Percentiles rank a stretch among this genome's conserved stretches.
phyloP scores from a whole-genome alignment of 495 filamentous ascomycete species.

The Aspergillus heteromorphus region DNA sequence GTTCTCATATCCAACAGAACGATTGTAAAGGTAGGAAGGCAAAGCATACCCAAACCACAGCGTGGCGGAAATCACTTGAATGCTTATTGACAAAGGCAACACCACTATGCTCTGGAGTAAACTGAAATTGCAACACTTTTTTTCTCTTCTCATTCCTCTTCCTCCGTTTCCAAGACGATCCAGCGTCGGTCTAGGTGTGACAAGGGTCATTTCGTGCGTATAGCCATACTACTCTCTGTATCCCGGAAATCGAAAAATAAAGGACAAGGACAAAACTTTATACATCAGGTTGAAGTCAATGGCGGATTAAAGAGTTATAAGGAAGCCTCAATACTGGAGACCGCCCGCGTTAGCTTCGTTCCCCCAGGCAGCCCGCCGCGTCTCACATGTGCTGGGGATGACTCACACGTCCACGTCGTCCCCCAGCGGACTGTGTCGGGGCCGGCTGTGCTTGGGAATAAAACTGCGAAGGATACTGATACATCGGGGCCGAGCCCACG shows the following conservation, averaged over 20 bases:
- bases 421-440: constrained; percentile 41
- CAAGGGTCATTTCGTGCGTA: constrained; percentile 29
- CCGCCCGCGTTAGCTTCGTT: constrained; percentile 9
- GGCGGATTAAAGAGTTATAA: constrained; percentile 27
- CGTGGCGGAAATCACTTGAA: constrained; percentile 1
- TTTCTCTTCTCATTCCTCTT: constrained; percentile 18
- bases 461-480: constrained; percentile 49
- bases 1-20: constrained; percentile 18
- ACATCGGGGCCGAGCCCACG: constrained; percentile 44
- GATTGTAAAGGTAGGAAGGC: constrained; percentile 4
- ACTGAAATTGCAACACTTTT: constrained; percentile 20
- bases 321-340: constrained; percentile 28
- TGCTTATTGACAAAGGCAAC: constrained; percentile 11
- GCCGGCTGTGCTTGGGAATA: constrained; percentile 42
- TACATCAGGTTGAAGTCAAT: constrained; percentile 38
- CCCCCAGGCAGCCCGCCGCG: background rate
- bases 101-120: constrained; percentile 11
- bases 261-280: constrained; percentile 32
- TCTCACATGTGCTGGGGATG: constrained; percentile 4
- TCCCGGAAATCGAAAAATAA: constrained; percentile 12
- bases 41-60: constrained; percentile 1
- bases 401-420: constrained; percentile 48
- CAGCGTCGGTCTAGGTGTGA: constrained; percentile 40
- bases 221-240: constrained; percentile 32
- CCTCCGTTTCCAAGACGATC: constrained; percentile 36